Percentiles rank a stretch among this genome's conserved stretches.
Conservation (phyloP, 345 rosid genomes). For the Eucalyptus curtisii region DNA sequence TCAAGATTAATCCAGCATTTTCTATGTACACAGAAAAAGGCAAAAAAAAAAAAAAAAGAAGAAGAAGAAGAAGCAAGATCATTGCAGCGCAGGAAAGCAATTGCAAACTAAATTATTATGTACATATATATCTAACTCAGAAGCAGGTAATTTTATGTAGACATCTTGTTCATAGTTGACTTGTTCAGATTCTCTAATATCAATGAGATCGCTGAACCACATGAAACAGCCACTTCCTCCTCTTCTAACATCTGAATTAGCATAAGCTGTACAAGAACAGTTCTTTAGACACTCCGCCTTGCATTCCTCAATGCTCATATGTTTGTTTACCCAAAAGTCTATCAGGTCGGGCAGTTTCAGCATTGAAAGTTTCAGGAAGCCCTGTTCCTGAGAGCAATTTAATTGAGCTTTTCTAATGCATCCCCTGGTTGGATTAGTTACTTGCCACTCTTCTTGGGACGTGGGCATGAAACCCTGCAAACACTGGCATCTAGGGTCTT, state of each 20-base stretch:
- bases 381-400: neutral
- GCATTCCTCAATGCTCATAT: slow-evolving; percentile 1
- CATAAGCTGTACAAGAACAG: slow-evolving; percentile 29
- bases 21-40: neutral
- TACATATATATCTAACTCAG: neutral
- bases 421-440: slow-evolving; percentile 5
- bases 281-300: slow-evolving; percentile 1
- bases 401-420: neutral
- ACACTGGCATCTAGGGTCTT: slow-evolving; percentile 7
- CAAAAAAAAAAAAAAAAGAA: neutral
- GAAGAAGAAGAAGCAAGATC: neutral
- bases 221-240: slow-evolving; percentile 20
- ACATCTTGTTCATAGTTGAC: neutral
- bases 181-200: neutral
- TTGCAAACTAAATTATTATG: neutral
- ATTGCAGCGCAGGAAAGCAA: neutral
- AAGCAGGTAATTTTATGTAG: neutral
- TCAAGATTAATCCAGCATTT: neutral
- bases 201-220: slow-evolving; percentile 1
- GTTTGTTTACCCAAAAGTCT: slow-evolving; percentile 11
- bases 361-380: neutral
- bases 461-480: slow-evolving; percentile 18
- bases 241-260: slow-evolving; percentile 1
- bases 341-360: slow-evolving; percentile 5
- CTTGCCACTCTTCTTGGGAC: slow-evolving; percentile 8